Evolutionary conservation across 345 rosid species (phyloP), one percentile per base, ranked within the genome.

Genomic region (Hypericum androsaemum): DNA sequence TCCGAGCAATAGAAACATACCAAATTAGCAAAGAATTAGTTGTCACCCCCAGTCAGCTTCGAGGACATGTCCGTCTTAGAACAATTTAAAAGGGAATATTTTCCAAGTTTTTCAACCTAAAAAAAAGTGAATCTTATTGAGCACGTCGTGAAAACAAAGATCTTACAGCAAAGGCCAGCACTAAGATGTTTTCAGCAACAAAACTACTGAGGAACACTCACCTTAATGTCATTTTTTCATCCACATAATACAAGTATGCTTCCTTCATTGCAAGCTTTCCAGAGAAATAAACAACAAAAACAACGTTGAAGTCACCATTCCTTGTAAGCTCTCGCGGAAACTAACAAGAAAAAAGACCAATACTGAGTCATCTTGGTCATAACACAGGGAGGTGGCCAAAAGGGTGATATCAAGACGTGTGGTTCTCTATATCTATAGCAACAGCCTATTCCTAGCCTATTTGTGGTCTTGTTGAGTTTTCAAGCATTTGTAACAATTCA

Each of bases 11-110:
- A 41, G 32, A 4, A 36, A 40, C 67, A 47, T 80, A 88, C 99
- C 97, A 88, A 42, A 76, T 86, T 80, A 7, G 99, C 95, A 50
- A 88, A 94, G 74, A 86, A 80, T 75, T 92, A 86, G 47, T 90
- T 83, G 71, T 94, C 95, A 59, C 72, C 79, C 51, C 84, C 83
- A 71, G 88, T 86, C 75, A 94, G 69, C 77, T 88, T 94, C 1
- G 99, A 94, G 54, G 99, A 92, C 94, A 94, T 88, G 75, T 94
- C 85, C 50, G 97, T 94, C 70, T 94, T 94, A 40, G 97, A 97
- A 70, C 90, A 88, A 67, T 88, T 94, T 45, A 94, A 66, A 40
- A 94, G 70, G 65, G 92, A 85, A 68, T 76, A 86, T 64, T 86
- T 94, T 52, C 97, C 95, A 41, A 94, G 90, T 72, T 88, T 92